Evolutionary conservation across 2,329 filamentous ascomycete genomes (phyloP), one percentile per base, ranked within the genome.

Genomic region (Colletotrichum sp.): DNA sequence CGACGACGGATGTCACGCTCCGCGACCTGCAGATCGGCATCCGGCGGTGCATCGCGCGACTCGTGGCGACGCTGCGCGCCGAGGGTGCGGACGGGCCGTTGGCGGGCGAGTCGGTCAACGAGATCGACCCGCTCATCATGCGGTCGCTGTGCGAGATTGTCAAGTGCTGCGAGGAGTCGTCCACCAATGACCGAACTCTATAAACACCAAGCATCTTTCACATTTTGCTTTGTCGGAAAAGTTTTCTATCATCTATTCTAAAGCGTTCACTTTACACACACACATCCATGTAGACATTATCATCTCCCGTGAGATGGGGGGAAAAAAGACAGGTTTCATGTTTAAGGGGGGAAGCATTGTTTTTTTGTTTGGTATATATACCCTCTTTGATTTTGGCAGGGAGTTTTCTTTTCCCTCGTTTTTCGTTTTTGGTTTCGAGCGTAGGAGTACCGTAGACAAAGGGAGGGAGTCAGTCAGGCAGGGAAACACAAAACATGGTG

Each of bases 21-120:
- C 82, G 84, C 16, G 86, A 88, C 28, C 83, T 92, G 2, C 89
- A 89, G 36, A 81, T 84, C 1, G 90, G 89, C 0, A 83, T 92
- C 22, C 83, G 87, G 59, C 84, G 84, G 59, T 92, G 90, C 80
- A 88, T 92, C 72, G 84, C 84, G 3, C 82, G 88, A 18, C 83
- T 92, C 4, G 86, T 92, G 1, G 84, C 86, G 5, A 91, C 90
- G 6, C 85, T 91, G 15, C 78, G 77, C 48, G 69, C 26, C 4
- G 77, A 75, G 30, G 77, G 67, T 8, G 48, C 39, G 13, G 73
- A 76, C 4, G 34, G 68, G 15, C 65, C 67, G 13, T 18, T 77
- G 10, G 66, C 71, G 7, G 71, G 70, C 2, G 76, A 78, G 7
- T 59, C 83, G 7, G 77, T 79, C 3, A 80, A 81, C 5, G 83